A percentile compares a stretch with the other conserved stretches of the same genome.
phyloP scores from a whole-genome alignment of 2,329 filamentous ascomycete species.

The Xylariaceae sp. region DNA sequence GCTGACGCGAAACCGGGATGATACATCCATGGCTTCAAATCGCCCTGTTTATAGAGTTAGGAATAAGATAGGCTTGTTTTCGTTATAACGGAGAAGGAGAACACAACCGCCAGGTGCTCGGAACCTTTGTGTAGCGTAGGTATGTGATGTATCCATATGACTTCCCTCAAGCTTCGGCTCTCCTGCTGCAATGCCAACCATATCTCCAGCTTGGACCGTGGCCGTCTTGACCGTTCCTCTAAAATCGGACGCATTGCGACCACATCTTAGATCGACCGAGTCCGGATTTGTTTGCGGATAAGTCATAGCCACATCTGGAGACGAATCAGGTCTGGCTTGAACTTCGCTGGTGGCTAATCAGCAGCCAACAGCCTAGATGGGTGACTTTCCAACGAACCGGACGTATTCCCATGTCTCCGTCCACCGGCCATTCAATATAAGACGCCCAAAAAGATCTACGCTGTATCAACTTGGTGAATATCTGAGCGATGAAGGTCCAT shows the following conservation, averaged over 20 bases:
- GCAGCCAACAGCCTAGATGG: background rate
- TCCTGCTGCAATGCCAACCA: slow-evolving; percentile 1
- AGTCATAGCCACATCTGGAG: background rate
- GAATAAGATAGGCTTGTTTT: background rate
- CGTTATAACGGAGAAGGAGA: no score
- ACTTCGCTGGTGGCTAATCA: background rate
- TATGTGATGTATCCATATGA: background rate
- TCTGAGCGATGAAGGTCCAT: no score
- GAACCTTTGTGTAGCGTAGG: no score
- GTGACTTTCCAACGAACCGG: background rate
- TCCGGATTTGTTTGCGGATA: slow-evolving; percentile 1
- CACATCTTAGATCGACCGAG: slow-evolving; percentile 3
- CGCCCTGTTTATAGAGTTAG: slow-evolving; percentile 1
- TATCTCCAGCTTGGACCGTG: background rate
- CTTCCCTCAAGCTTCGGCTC: background rate
- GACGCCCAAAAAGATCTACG: background rate
- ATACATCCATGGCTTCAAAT: slow-evolving; percentile 6
- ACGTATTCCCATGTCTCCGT: slow-evolving; percentile 10
- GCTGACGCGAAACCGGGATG: slow-evolving; percentile 8
- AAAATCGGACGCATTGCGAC: slow-evolving; percentile 4
- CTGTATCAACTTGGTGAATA: no score
- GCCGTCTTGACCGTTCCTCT: background rate
- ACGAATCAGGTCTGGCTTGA: background rate
- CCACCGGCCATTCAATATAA: slow-evolving; percentile 17
- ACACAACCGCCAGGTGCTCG: no score